Evolutionary conservation across 2,329 filamentous ascomycete species (phyloP).

Genomic region (Ceratocystis huliohia): DNA sequence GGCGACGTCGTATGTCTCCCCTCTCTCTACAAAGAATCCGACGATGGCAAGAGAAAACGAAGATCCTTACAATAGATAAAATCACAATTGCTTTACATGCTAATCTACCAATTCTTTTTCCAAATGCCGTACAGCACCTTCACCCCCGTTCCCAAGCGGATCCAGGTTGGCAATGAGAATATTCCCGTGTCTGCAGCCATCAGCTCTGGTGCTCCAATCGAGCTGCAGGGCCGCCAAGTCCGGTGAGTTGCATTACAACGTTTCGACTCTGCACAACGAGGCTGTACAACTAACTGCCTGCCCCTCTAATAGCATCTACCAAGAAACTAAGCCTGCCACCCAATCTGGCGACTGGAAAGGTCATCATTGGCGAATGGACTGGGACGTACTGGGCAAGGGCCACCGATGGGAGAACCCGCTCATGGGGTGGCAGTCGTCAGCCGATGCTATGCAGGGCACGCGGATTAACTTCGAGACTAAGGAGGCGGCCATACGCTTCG

Average conservation of each 20-base stretch:
- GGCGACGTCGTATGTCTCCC: constrained; percentile 61
- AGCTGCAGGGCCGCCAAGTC: constrained; percentile 86
- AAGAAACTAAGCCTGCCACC: constrained; percentile 83
- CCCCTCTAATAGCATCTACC: constrained; percentile 60
- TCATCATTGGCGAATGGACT: constrained; percentile 93
- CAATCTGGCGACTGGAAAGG: constrained; percentile 83
- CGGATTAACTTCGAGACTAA: constrained; percentile 81
- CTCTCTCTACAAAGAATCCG: background rate
- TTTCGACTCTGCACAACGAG: background rate
- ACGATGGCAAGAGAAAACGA: too few relatives aligned
- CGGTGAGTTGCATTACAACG: constrained; percentile 46
- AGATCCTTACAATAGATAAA: too few relatives aligned
- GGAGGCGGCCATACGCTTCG: constrained; percentile 88
- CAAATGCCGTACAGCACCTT: constrained; percentile 49
- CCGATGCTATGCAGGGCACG: constrained; percentile 88
- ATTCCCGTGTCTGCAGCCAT: constrained; percentile 67
- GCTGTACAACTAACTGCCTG: background rate
- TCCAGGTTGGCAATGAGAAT: constrained; percentile 85
- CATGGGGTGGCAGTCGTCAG: constrained; percentile 98
- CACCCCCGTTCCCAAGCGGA: constrained; percentile 76
- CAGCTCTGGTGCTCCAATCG: constrained; percentile 81
- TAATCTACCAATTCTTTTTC: background rate
- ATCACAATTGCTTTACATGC: background rate
- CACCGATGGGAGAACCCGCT: constrained; percentile 97
- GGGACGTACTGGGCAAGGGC: constrained; percentile 84